These are phyloP conservation scores for Xylaria acuta DNA, from an alignment of 495 filamentous ascomycete species.

Conservation along the genomic window DNA sequence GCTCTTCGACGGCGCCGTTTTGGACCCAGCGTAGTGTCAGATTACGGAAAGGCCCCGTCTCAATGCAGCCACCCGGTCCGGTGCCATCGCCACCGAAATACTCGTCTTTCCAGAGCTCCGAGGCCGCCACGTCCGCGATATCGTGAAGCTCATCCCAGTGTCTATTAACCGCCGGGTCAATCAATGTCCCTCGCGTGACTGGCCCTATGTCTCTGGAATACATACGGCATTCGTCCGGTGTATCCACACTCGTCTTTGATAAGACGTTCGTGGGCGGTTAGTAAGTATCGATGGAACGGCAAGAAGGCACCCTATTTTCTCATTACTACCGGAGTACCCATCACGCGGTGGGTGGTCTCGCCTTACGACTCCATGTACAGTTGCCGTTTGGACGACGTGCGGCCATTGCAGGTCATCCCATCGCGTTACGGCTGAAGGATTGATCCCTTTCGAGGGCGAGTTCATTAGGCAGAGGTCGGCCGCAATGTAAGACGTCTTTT, in stretches of 20 bases:
- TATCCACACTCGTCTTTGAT: conserved; percentile 54
- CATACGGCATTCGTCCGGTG: conserved; percentile 50
- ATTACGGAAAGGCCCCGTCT: conserved; percentile 51
- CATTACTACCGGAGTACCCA: background rate
- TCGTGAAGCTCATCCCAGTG: conserved; percentile 57
- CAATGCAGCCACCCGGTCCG: conserved; percentile 42
- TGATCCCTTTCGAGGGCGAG: conserved; percentile 34
- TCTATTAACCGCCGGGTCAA: conserved; percentile 28
- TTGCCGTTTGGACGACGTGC: conserved; percentile 42
- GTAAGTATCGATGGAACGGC: conserved; percentile 58
- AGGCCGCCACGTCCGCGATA: conserved; percentile 42
- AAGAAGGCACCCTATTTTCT: conserved; percentile 42
- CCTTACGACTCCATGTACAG: conserved; percentile 43
- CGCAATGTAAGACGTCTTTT: conserved; percentile 50
- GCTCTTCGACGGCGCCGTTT: conserved; percentile 29
- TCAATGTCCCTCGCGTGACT: background rate
- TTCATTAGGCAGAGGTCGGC: conserved; percentile 55
- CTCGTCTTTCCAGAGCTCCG: conserved; percentile 41
- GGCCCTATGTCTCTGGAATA: conserved; percentile 36
- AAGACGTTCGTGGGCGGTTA: conserved; percentile 50
- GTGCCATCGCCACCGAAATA: conserved; percentile 56
- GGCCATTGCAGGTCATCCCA: conserved; percentile 55
- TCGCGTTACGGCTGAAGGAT: conserved; percentile 40
- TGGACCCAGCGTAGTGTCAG: conserved; percentile 45
- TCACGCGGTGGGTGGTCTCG: background rate